Evolutionary conservation across 129 eudicot genomes (phyloP).

Genomic region (Ambrosia trifida): DNA sequence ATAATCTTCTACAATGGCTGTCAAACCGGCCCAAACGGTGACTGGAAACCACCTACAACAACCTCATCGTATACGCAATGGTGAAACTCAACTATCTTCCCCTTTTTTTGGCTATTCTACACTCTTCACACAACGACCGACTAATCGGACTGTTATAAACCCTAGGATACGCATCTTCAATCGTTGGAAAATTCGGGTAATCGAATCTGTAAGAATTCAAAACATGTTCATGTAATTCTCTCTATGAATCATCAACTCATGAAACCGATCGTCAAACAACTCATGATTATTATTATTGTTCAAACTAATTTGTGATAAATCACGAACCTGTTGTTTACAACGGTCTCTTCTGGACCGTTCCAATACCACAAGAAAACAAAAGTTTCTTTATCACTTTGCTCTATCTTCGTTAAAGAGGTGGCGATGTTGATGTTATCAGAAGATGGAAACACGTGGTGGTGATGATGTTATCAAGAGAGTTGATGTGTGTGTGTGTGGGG

Average conservation of each 20-base stretch:
- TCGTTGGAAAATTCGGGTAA: slow-evolving; percentile 21
- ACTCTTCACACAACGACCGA: slow-evolving; percentile 35
- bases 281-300: slow-evolving; percentile 35
- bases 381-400: slow-evolving; percentile 39
- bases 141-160: not conserved
- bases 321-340: slow-evolving; percentile 36
- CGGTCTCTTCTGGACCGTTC: slow-evolving; percentile 61
- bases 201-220: slow-evolving; percentile 21
- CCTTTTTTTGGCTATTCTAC: slow-evolving; percentile 34
- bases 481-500: too few species aligned
- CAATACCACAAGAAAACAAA: slow-evolving; percentile 56
- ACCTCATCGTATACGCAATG: slow-evolving; percentile 52
- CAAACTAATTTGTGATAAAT: slow-evolving; percentile 37
- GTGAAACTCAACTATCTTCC: slow-evolving; percentile 50
- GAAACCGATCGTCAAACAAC: slow-evolving; percentile 34
- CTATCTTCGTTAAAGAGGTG: too few species aligned
- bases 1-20: slow-evolving; percentile 29
- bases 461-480: too few species aligned
- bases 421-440: too few species aligned
- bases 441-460: too few species aligned
- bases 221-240: slow-evolving; percentile 41
- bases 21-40: slow-evolving; percentile 55
- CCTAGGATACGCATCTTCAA: slow-evolving; percentile 22
- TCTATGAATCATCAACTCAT: slow-evolving; percentile 35
- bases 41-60: slow-evolving; percentile 31